Evolutionary conservation across 2,329 filamentous ascomycete species (phyloP), one percentile per base, ranked within the genome.

Genomic region (Ceratocystis ficicola): DNA sequence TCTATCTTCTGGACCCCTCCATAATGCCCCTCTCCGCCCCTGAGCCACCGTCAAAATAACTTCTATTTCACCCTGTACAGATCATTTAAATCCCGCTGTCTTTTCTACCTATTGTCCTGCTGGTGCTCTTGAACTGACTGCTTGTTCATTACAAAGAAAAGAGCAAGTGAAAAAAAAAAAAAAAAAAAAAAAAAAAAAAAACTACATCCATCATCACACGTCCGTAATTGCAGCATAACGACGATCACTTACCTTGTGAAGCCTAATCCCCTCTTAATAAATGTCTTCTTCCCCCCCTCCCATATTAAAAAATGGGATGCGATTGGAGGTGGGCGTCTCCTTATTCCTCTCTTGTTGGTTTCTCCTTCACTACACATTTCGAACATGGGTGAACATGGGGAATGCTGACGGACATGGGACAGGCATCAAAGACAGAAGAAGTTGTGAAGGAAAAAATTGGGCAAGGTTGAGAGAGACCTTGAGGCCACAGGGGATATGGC

Each of bases 31-130:
- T 20, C 17, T 20, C 46, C 46, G 46, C 46, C 22, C 52, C 52
- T 57, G 52, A 57, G 20, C 52, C 12, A 28, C 22, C 52, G 2
- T 20, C 30, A 28, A 30, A 57, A 28, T 28, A 57, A 57, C 17
- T 57, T 57, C 52, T 28, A 57, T 57, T 30, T 22, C 52, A 57
- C 52, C 52, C 22, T 28, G 52, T 28, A 28, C 52, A 28, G 6
- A 17, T 57, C 30, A 57, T 57, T 57, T 57, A 57, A 36, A 57
- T 57, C 52, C 52, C 52, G 52, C 52, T 30, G 52, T 57, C 52
- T 57, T 22, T 36, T 36, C 32, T 36, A 36, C 32, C 32, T 36
- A 8, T 36, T 36, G 32, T 36, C 52, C 12, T 10, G 17, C n/a
- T 48, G 44, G 1, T 44, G 28, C 17, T 44, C 32, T 44, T 32